Evolutionary conservation across 2,329 filamentous ascomycete species (phyloP), one percentile per base, ranked within the genome.

Genomic region (Leptographium flavum): DNA sequence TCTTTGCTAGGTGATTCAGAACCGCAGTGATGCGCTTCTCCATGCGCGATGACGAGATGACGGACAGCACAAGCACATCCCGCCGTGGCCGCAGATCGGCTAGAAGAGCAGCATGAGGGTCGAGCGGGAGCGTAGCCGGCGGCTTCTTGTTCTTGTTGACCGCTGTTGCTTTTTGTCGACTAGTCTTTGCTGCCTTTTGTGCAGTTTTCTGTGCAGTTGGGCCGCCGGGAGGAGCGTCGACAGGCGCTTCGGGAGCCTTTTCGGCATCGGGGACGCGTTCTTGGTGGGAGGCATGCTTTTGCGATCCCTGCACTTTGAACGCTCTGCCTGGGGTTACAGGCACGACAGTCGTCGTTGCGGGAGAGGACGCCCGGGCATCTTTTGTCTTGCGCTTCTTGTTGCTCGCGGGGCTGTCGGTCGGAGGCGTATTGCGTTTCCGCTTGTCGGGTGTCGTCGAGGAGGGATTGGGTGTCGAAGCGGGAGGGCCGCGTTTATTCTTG

Each of bases 1-100:
- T 30, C 23, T 28, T 15, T 10, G 30, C 57, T 7, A 76, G 61
- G 50, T 76, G 70, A 3, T 58, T 58, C 19, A 68, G 56, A 33
- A 68, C 58, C 25, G 65, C 61, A 21, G 57, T 56, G 47, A 76
- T 66, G 46, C 73, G 71, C 54, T 73, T 73, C 49, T 64, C 63
- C 48, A 83, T 80, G 54, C 71, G 67, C 5, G 76, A 70, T 2
- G 76, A 78, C 3, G 76, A 74, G 33, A 79, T 69, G 38, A 81
- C 67, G 19, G 70, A 75, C 43, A 71, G 63, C 1, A 67, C 54
- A 30, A 70, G 67, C 43, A 79, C 57, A 39, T 73, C 63, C 58
- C 71, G 70, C 43, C 66, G 68, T 4, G 60, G 50, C 19, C 58
- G 57, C 17, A 78, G 63, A 43, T 67, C 62, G 22, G 57, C 53